phyloP scores from a whole-genome alignment of 192 early-diverging fungal species.

The Borealophlyctis nickersoniae region DNA sequence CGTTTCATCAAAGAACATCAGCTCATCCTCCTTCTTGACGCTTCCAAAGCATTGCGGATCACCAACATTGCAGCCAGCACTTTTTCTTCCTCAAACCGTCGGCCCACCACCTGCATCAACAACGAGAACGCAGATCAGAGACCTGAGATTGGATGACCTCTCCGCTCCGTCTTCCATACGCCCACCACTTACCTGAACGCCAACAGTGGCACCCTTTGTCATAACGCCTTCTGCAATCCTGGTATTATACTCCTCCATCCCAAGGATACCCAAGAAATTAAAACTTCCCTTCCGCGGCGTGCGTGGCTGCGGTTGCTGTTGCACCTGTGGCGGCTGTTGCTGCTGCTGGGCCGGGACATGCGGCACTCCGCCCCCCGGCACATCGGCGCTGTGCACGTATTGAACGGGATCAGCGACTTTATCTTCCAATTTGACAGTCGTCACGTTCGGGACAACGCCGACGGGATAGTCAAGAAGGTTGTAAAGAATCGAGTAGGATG shows the following conservation, averaged over 20 bases:
- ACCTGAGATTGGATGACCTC: background rate
- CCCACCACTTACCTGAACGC: background rate
- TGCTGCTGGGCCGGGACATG: no score
- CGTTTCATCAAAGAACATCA: no score
- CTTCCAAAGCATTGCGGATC: background rate
- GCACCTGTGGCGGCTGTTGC: background rate
- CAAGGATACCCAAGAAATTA: slow-evolving; percentile 10
- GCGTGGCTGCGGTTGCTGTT: background rate
- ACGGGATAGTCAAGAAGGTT: slow-evolving; percentile 13
- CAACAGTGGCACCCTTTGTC: background rate
- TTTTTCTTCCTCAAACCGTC: slow-evolving; percentile 24
- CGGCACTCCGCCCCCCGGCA: no score
- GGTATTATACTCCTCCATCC: slow-evolving; percentile 9
- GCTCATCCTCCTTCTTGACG: no score
- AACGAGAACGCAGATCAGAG: slow-evolving; percentile 3
- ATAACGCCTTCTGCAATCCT: background rate
- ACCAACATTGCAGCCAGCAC: slow-evolving; percentile 20
- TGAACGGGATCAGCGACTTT: background rate
- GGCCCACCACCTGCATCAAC: slow-evolving; percentile 16
- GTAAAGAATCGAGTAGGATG: slow-evolving; percentile 11
- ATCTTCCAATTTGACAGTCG: background rate
- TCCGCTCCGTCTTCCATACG: no score
- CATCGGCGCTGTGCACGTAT: slow-evolving; percentile 5
- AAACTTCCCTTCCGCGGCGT: slow-evolving; percentile 1
- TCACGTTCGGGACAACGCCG: slow-evolving; percentile 10